Evolutionary conservation across 208 protist genomes (phyloP), one percentile per base, ranked within the genome.

Genomic region (Naegleria lovaniensis): DNA sequence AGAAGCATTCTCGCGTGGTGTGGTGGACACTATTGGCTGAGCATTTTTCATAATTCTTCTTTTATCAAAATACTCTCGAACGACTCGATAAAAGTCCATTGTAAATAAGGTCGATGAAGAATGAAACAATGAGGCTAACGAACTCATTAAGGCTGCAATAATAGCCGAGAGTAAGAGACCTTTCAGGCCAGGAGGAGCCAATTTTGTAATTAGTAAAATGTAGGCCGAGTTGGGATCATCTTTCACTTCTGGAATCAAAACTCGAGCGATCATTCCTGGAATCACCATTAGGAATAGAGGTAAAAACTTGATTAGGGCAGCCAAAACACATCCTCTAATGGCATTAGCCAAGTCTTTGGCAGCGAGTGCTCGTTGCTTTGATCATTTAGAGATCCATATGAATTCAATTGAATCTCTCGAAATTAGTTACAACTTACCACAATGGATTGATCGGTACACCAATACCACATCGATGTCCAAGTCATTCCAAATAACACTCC

Each of bases 381-480:
- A 48, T 48, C 1, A 48, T 1, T 48, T 7, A 48, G 7, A 48
- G 7, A 48, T 48, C 7, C 43, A 48, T 9, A 48, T 48, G 1
- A 48, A 48, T 48, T 48, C 43, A 48, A n/a, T n/a, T n/a, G n/a
- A 48, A 48, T 7, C 43, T 48, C 43, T 48, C 7, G 43, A 48
- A 1, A 48, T 48, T 1, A 48, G 1, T 7, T 9, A 9, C 43
- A 48, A 48, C 43, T 48, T 48, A 48, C 43, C 43, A 93, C 92
- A 43, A 93, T 92, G 4, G 93, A 90, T 89, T 94, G 92, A 90
- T 94, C 92, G 4, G 89, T 92, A 58, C 90, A 93, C 92, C 92
- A 94, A 89, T 94, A 94, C 91, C 91, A 93, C 52, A 93, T 90
- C 0, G 87, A 55, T 22, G 89, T 85, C 36, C 92, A 52, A 29